phyloP scores from a whole-genome alignment of 176 grass and related monocot species.

The Juncus effusus region DNA sequence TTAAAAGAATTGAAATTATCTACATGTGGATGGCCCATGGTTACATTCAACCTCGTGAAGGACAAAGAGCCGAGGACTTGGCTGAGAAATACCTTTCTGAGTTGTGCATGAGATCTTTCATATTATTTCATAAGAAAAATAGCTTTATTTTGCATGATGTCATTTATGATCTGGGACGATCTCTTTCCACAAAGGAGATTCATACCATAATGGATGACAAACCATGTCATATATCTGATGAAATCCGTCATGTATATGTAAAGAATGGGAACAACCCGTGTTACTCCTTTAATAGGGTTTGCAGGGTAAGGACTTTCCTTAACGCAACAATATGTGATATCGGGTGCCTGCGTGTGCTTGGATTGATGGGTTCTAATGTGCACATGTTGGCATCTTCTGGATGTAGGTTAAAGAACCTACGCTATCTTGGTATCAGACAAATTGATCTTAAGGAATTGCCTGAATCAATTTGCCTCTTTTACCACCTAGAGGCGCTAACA shows the following conservation, averaged over 20 bases:
- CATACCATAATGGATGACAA: not conserved
- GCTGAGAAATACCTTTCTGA: constrained; percentile 31
- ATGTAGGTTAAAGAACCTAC: not conserved
- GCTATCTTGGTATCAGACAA: not conserved
- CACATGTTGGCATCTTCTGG: not conserved
- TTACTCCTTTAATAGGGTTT: not conserved
- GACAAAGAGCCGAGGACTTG: constrained; percentile 17
- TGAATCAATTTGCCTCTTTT: constrained; percentile 8
- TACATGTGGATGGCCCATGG: constrained; percentile 48
- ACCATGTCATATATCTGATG: not conserved
- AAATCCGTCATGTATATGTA: constrained; percentile 4
- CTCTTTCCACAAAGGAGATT: constrained; percentile 9
- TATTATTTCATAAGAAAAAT: not conserved
- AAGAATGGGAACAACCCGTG: not conserved
- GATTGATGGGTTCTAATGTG: not conserved
- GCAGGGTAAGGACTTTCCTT: constrained; percentile 5
- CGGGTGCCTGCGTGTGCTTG: constrained; percentile 4
- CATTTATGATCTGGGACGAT: constrained; percentile 41
- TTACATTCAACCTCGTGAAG: constrained; percentile 10
- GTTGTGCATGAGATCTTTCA: constrained; percentile 33
- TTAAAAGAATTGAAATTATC: constrained; percentile 34
- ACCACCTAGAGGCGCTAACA: constrained; percentile 4
- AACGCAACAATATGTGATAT: constrained; percentile 5
- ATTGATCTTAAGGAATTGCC: not conserved
- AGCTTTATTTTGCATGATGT: constrained; percentile 37